Evolutionary conservation across 2,329 filamentous ascomycete genomes (phyloP), one percentile per base, ranked within the genome.

Genomic region (Ophiostoma fasciatum): DNA sequence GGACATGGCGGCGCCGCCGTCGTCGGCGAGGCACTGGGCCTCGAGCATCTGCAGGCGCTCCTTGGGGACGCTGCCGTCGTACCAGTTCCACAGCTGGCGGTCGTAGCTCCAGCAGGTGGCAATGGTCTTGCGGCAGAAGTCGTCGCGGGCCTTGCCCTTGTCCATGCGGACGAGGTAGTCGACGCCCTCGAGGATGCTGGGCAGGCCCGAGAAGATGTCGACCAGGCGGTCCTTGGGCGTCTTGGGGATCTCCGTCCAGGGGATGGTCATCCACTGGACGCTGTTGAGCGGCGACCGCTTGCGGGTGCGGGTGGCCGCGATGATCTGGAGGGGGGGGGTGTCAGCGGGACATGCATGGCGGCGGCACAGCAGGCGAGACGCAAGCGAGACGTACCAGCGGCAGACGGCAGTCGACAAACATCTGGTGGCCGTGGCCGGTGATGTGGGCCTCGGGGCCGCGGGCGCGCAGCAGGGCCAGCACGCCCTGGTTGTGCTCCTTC

Each of bases 321-420:
- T 35, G 5, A 45, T 45, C 46, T 47, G 20, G 9, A 21, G 5
- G n/a, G n/a, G n/a, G n/a, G n/a, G n/a, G n/a, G n/a, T n/a, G n/a
- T n/a, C n/a, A n/a, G n/a, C 23, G 23, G 23, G n/a, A 26, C 6
- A 26, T 5, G 23, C 6, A 26, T 26, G 6, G n/a, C 21, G 21
- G 7, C 21, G 7, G 11, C 11, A 13, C 8, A 15, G 6, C 9
- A 15, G 15, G 5, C 12, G 4, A 13, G 21, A 34, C 21, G n/a
- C 35, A 15, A 11, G 20, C n/a, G 15, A 6, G 3, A 39, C 39
- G 10, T 36, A 42, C 41, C 27, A 46, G 26, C 4, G 45, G 17
- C 4, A 46, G 28, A 8, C 45, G 45, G 18, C 39, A 45, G 34
- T 46, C 45, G 12, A 44, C 40, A 40, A 46, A 45, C 41, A 46